phyloP scores from a whole-genome alignment of 2,329 filamentous ascomycete genomes.

The Sporothrix humicola region DNA sequence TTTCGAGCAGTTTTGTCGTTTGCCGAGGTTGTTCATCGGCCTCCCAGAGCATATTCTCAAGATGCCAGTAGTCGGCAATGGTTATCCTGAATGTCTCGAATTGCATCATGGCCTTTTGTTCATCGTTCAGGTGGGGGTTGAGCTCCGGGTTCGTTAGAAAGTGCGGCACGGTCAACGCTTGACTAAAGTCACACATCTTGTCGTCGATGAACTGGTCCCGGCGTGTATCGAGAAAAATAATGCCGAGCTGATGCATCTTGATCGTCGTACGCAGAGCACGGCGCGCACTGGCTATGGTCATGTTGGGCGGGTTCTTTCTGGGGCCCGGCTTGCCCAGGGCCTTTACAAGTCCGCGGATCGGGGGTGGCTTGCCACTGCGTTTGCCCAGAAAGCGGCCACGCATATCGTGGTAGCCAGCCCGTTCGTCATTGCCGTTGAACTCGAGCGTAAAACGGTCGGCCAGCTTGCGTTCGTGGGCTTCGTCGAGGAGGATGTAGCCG shows the following conservation, averaged over 20 bases:
- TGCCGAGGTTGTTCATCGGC: neutral
- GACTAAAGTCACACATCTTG: constrained; percentile 9
- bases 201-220: neutral
- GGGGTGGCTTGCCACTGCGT: constrained; percentile 6
- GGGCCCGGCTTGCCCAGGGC: neutral
- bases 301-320: neutral
- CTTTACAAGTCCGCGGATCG: constrained; percentile 19
- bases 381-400: neutral
- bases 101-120: neutral
- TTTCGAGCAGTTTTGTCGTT: neutral
- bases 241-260: constrained; percentile 8
- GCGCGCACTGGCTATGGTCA: neutral
- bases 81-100: neutral
- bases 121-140: constrained; percentile 22
- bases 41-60: neutral
- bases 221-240: neutral
- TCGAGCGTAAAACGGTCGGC: neutral
- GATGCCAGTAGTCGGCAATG: neutral
- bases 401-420: neutral
- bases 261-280: neutral
- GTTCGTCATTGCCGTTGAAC: neutral
- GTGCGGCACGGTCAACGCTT: constrained; percentile 6
- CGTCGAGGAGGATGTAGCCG: constrained; percentile 14
- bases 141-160: constrained; percentile 7
- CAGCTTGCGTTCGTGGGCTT: neutral